Evolutionary conservation across 768 basidiomycete species (phyloP).

Genomic region (Suillus hirtellus): DNA sequence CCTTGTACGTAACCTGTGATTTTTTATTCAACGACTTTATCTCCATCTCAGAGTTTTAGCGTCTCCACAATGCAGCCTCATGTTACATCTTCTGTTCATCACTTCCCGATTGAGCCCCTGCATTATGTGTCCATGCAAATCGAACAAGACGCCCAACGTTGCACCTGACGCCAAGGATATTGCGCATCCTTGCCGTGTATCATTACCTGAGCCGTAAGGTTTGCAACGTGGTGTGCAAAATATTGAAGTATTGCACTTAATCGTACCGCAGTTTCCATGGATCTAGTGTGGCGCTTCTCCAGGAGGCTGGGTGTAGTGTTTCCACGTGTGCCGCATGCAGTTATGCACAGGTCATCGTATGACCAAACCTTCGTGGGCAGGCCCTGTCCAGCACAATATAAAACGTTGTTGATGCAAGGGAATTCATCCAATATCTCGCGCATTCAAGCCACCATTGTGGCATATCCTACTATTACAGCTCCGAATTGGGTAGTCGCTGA

Average conservation of each 20-base stretch:
- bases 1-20: neutral
- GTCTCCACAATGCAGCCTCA: neutral
- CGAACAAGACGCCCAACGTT: neutral
- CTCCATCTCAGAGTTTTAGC: neutral
- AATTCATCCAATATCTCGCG: neutral
- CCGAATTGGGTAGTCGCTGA: neutral
- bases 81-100: neutral
- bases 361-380: neutral
- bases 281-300: neutral
- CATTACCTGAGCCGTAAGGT: neutral
- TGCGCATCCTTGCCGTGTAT: neutral
- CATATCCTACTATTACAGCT: neutral
- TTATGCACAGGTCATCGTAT: neutral
- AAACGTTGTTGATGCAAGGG: neutral
- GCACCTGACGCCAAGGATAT: neutral
- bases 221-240: neutral
- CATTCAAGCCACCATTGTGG: neutral
- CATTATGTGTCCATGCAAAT: neutral
- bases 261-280: neutral
- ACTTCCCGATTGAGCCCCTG: neutral
- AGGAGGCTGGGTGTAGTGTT: neutral
- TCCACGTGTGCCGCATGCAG: neutral
- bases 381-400: neutral
- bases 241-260: neutral
- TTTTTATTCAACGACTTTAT: neutral